Evolutionary conservation across 495 filamentous ascomycete genomes (phyloP).

Genomic region (Bathelium albidoporum): DNA sequence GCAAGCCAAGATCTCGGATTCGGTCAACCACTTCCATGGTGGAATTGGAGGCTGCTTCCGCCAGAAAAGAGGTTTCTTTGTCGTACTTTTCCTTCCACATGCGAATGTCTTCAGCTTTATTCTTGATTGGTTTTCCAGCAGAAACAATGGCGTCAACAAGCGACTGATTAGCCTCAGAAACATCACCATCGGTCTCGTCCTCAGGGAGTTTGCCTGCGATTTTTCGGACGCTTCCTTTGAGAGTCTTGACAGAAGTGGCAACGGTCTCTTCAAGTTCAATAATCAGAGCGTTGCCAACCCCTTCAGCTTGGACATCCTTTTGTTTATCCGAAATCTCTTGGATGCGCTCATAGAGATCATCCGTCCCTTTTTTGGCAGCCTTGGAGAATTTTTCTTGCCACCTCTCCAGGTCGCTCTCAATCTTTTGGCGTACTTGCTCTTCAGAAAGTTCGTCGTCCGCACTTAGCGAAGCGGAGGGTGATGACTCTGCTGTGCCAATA

Average conservation of each 20-base stretch:
- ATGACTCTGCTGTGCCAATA: background rate
- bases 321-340: conserved; percentile 69
- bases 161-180: conserved; percentile 51
- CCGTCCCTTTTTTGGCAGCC: conserved; percentile 69
- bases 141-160: conserved; percentile 53
- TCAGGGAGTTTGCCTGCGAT: conserved; percentile 48
- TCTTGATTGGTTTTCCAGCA: conserved; percentile 68
- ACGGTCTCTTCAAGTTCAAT: conserved; percentile 57
- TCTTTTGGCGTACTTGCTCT: conserved; percentile 51
- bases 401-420: conserved; percentile 62
- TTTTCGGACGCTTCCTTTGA: conserved; percentile 58
- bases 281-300: conserved; percentile 56
- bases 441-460: conserved; percentile 30
- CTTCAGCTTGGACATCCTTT: conserved; percentile 51
- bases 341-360: conserved; percentile 58
- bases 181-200: conserved; percentile 41
- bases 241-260: conserved; percentile 46
- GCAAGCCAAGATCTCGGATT: conserved; percentile 78
- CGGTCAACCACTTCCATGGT: conserved; percentile 74
- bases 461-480: conserved; percentile 17
- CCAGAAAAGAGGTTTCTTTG: conserved; percentile 52
- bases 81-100: conserved; percentile 70
- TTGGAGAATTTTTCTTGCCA: conserved; percentile 83
- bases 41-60: conserved; percentile 64
- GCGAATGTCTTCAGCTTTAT: conserved; percentile 70